Conservation (phyloP, 2,329 filamentous ascomycete genomes). For the Purpureocillium lavendulum region DNA sequence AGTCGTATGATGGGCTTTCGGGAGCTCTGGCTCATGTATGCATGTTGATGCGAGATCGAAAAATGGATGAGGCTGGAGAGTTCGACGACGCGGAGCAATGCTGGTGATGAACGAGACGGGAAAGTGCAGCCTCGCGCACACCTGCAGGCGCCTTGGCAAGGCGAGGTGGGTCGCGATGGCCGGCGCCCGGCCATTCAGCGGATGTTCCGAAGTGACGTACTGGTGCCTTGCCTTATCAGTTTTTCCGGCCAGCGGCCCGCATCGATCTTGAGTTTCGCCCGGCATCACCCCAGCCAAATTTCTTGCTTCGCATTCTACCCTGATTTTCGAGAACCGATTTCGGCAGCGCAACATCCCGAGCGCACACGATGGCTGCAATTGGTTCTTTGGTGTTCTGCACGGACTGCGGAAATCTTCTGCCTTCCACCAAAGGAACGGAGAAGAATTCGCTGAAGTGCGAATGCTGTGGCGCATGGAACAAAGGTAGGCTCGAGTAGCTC, state of each 20-base stretch:
- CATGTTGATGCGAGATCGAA: not conserved
- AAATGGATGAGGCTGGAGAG: not conserved
- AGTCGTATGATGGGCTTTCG: too few relatives aligned
- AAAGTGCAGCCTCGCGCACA: conserved; percentile 8
- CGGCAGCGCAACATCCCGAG: not conserved
- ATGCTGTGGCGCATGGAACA: conserved; percentile 77
- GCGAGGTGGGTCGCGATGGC: conserved; percentile 1
- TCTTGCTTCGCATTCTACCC: not conserved
- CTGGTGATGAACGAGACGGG: not conserved
- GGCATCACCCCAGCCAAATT: not conserved
- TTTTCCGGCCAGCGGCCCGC: conserved; percentile 17
- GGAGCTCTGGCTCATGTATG: too few relatives aligned
- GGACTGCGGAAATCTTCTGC: conserved; percentile 84
- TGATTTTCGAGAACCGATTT: not conserved
- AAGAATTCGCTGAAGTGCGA: conserved; percentile 75
- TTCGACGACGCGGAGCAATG: not conserved
- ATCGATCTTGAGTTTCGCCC: not conserved
- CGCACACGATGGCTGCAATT: conserved; percentile 66
- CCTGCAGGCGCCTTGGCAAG: conserved; percentile 1
- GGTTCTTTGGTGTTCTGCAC: conserved; percentile 89
- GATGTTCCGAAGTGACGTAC: conserved; percentile 14
- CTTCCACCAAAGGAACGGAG: conserved; percentile 66
- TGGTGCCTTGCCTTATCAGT: conserved; percentile 15
- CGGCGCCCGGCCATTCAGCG: conserved; percentile 3
- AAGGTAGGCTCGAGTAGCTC: conserved; percentile 45